A percentile compares a stretch with the other conserved stretches of the same genome.
phyloP scores from a whole-genome alignment of 768 basidiomycete genomes.

The Strobilomyces echinocephalus region DNA sequence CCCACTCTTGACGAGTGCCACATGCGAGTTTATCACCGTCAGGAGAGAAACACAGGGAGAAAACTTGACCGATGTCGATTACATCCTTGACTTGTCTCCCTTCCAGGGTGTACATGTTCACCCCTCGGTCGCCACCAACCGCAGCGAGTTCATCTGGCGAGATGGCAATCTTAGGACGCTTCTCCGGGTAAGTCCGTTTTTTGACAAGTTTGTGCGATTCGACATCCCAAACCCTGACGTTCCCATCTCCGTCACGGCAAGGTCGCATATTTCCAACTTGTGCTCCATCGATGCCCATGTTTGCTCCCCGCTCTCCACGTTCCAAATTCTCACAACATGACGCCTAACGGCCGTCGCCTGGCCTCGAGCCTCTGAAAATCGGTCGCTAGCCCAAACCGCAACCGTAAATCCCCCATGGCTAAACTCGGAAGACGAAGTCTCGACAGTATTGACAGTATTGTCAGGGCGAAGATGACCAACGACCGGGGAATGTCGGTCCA shows the following conservation, averaged over 20 bases:
- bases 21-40: slow-evolving; percentile 1
- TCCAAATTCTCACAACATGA: too few species aligned
- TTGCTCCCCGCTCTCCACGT: too few species aligned
- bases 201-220: background rate
- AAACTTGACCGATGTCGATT: background rate
- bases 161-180: background rate
- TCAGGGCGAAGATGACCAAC: too few species aligned
- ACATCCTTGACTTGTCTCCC: background rate
- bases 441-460: too few species aligned
- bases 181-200: background rate
- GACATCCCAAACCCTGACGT: background rate
- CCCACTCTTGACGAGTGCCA: background rate
- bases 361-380: too few species aligned
- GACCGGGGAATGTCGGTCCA: too few species aligned
- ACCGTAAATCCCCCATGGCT: too few species aligned
- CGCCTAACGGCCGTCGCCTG: too few species aligned
- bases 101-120: background rate
- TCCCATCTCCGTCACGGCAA: background rate
- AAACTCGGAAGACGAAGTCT: too few species aligned
- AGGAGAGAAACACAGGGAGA: background rate
- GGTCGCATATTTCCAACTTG: too few species aligned
- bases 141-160: slow-evolving; percentile 5
- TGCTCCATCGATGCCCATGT: background rate
- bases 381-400: too few species aligned
- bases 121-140: background rate